Evolutionary conservation across 805 yeast genomes (phyloP), one percentile per base, ranked within the genome.

Genomic region (Starmera caribaea): DNA sequence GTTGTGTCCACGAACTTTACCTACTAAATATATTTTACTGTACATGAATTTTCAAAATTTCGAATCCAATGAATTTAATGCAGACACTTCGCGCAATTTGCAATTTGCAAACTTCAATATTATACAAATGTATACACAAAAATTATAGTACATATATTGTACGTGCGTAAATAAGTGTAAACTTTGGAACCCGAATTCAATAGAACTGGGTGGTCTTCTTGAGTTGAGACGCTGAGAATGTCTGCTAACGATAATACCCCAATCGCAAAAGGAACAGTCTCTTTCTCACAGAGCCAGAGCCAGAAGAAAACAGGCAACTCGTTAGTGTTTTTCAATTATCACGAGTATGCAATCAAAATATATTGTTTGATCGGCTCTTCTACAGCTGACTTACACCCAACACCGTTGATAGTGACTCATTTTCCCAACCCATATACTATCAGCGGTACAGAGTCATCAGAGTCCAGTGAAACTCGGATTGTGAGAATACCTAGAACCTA

Each of bases 401-500:
- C 50, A 28, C 57, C 71, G 2, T 47, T 78, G 10, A 71, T 74
- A 16, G 56, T 78, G 9, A 79, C 80, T 28, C 89, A 81, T 56
- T 82, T 79, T 51, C 88, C 87, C 6, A 78, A 79, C 46, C 60
- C 68, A 4, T 69, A 77, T 51, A 68, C 50, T 1, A n/a, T n/a
- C n/a, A n/a, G n/a, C n/a, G 53, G 62, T 3, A 42, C 38, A 4
- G 50, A 49, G 8, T 60, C 74, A 2, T 39, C 42, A 0, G 45
- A 38, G 16, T 67, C 50, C 42, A 35, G 41, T 15, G 41, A 49
- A 8, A 74, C 83, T 0, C 59, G 90, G 42, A 66, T 82, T n/a
- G 79, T 81, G 4, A 54, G 89, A 38, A 65, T 81, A 3, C 87
- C 90, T 4, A 55, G 88, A 44, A 42, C 63, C 2, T 74, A 68